Conservation (phyloP, 2,329 filamentous ascomycete species). For the Rasamsonia emersonii region DNA sequence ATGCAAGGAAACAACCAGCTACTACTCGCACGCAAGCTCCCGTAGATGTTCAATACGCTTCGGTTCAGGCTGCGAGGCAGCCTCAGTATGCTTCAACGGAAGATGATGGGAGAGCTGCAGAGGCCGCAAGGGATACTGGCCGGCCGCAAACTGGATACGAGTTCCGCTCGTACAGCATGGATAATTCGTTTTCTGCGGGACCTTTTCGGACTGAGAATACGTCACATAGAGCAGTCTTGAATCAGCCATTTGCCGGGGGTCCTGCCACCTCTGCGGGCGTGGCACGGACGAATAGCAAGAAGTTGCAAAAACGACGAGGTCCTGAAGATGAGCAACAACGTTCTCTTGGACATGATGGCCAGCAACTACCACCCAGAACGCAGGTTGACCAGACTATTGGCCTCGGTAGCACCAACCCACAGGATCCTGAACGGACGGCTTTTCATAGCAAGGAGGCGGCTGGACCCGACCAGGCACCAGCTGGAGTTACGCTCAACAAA, state of each 20-base stretch:
- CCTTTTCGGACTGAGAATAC: background rate
- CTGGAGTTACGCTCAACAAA: constrained; percentile 4
- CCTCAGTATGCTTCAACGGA: constrained; percentile 15
- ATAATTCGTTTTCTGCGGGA: background rate
- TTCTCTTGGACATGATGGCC: background rate
- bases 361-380: background rate
- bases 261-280: background rate
- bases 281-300: background rate
- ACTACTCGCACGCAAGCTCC: constrained; percentile 3
- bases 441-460: too few species aligned
- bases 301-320: background rate
- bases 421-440: too few species aligned
- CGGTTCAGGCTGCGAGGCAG: constrained; percentile 11
- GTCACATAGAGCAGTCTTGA: background rate
- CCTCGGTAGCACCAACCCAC: too few species aligned
- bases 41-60: constrained; percentile 13
- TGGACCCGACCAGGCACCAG: too few species aligned
- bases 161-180: constrained; percentile 2
- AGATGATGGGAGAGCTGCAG: constrained; percentile 8
- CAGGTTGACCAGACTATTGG: too few species aligned
- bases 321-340: background rate
- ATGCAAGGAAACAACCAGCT: constrained; percentile 5
- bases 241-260: background rate
- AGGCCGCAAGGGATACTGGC: constrained; percentile 15
- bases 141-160: constrained; percentile 16